These are phyloP conservation scores for Zygosaccharomyces pseudobailii DNA, from an alignment of 1,139 yeast species.

Conservation along the genomic window DNA sequence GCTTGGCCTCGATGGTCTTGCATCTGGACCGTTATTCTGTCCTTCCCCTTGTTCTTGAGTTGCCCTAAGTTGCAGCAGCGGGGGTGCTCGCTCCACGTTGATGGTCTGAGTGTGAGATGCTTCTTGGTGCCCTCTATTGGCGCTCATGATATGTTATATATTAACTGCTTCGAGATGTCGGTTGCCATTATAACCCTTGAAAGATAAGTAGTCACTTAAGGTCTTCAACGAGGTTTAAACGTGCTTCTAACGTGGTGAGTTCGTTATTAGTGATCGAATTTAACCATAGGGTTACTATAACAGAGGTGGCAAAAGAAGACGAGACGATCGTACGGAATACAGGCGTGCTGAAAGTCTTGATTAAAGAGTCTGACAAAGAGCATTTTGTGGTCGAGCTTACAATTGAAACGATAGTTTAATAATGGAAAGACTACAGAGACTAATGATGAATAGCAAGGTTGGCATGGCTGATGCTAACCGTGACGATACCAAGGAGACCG, in stretches of 20 bases:
- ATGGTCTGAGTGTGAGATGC: conserved; percentile 26
- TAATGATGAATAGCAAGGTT: conserved; percentile 53
- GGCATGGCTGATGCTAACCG: conserved; percentile 59
- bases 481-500: conserved; percentile 96
- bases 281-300: too few species aligned
- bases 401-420: neutral
- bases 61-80: conserved; percentile 26
- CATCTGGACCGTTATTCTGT: conserved; percentile 1
- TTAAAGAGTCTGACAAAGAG: too few species aligned
- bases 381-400: neutral
- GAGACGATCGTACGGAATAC: too few species aligned
- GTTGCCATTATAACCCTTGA: too few species aligned
- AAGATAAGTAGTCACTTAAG: too few species aligned
- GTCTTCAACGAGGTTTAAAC: too few species aligned
- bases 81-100: conserved; percentile 16
- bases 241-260: too few species aligned
- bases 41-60: conserved; percentile 2
- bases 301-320: too few species aligned
- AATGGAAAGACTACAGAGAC: conserved; percentile 75
- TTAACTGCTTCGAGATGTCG: too few species aligned
- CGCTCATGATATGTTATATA: neutral
- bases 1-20: conserved; percentile 35
- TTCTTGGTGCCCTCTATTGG: conserved; percentile 8
- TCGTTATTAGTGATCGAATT: too few species aligned
- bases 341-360: too few species aligned